Base-by-base conservation (phyloP, 805 yeast genomes). In the Candida vartiovaarae region DNA sequence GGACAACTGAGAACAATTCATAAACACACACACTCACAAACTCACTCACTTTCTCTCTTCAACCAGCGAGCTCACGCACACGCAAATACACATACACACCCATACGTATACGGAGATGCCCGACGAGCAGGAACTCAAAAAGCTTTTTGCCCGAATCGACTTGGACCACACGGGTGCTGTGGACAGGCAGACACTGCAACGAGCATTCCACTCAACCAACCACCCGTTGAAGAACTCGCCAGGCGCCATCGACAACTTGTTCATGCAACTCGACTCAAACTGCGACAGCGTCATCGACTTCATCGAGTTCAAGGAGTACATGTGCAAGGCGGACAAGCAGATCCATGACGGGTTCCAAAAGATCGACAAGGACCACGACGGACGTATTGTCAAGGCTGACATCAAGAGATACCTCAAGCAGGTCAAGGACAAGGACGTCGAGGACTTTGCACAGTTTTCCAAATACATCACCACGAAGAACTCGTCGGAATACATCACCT, bases 321-420 rank as follows among this genome's bases (percentile, higher is more conserved):
- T 84, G 27, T 59, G 67, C 8, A 69, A 70, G 11, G 87, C 95
- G 1, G 95, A 88, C 56, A 64, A 67, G 11, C 91, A 84, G 57
- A 82, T 87, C 44, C 70, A 72, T 32, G 66, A 64, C 36, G 93
- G 95, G 0, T 87, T 88, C 60, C 66, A 69, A 41, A 75, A 67
- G 44, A 72, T 87, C 33, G 95, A 87, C 61, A 64, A 66, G 34
- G 87, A 87, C 55, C 66, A 78, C 40, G 95, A 86, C 58, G 95
- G 95, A 1, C 74, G 62, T 46, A 70, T 89, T 31, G 76, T 77
- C 38, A 70, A 76, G 36, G 67, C 70, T 1, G 96, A 90, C 54
- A 76, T 91, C 39, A 72, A 74, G 34, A 69, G 64, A 24, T 95
- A 91, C 53, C 66, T 90, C 10, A 63, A 68, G 4, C 30, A 25